A percentile compares a stretch with the other conserved stretches of the same genome.
Evolutionary conservation across 1,284 basidiomycete species (phyloP).

Genomic region (Ceratobasidium sp.): DNA sequence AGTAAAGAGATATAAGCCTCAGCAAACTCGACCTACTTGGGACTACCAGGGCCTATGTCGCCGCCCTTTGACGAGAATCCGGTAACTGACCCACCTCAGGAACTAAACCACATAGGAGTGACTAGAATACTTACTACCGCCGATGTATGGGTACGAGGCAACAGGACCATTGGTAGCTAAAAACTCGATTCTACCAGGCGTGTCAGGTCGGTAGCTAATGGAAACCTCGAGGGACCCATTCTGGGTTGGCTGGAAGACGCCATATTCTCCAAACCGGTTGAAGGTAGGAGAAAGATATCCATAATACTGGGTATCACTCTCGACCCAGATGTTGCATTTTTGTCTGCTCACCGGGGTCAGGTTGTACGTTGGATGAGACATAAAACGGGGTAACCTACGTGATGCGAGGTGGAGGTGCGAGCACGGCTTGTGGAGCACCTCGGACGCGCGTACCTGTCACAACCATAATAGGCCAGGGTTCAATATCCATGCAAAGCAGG

Average conservation of each 20-base stretch:
- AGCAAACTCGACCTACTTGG: neutral
- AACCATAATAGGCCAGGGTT: neutral
- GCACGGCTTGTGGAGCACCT: slow-evolving; percentile 8
- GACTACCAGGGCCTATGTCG: neutral
- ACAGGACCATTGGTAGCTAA: slow-evolving; percentile 13
- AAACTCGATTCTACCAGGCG: slow-evolving; percentile 11
- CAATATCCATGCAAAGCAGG: too few relatives aligned
- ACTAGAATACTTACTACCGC: slow-evolving; percentile 17
- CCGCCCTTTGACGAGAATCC: slow-evolving; percentile 18
- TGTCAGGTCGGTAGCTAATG: neutral
- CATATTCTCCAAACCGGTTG: slow-evolving; percentile 22
- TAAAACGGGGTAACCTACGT: slow-evolving; percentile 1
- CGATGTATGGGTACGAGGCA: slow-evolving; percentile 17
- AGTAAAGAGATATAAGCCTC: neutral
- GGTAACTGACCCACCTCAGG: neutral
- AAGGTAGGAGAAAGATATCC: slow-evolving; percentile 12
- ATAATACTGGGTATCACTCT: neutral
- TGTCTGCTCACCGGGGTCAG: neutral
- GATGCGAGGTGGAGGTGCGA: slow-evolving; percentile 7
- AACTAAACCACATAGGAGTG: neutral
- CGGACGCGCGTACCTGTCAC: slow-evolving; percentile 17
- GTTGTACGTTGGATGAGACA: neutral
- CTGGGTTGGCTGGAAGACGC: neutral
- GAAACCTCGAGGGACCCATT: slow-evolving; percentile 23
- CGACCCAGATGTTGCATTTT: slow-evolving; percentile 23